Evolutionary conservation across 371 early-diverging fungal species (phyloP), one percentile per base, ranked within the genome.

Genomic region (Syncephalastrum monosporum): DNA sequence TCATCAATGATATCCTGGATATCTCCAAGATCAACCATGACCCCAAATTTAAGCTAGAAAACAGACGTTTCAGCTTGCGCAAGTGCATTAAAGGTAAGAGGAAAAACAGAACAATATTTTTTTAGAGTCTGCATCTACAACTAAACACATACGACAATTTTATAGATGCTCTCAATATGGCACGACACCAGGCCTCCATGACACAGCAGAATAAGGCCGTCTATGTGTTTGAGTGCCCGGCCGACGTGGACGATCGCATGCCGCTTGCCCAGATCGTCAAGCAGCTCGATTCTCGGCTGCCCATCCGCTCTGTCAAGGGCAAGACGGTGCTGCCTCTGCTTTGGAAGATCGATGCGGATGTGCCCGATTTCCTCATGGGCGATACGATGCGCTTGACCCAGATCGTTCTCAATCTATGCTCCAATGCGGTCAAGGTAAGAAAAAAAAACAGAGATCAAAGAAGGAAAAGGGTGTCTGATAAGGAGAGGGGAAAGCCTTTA

Each of bases 21-120:
- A 79, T 83, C 47, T 82, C 84, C 7, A 77, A 82, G 52, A 74
- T 83, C 45, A 82, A 83, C 49, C 84, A 83, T 48, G 82, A 83
- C 60, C 82, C 82, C 10, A 82, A 81, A 33, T 82, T 83, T 48
- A 68, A 81, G 61, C 62, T 83, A 17, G 84, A 83, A 48, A 69
- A 64, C 42, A 71, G 84, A 41, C 70, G 78, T 29, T 70, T 83
- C 57, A 82, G 81, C 59, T 49, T 83, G 45, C 74, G 79, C 53
- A 83, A 82, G 64, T 83, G 84, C 52, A 53, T 83, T 46, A 83
- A 83, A 81, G 83, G 83, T 78, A 74, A 51, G 21, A 47, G 48
- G 17, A 49, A 56, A 27, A 8, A 51, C 44, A 17, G 41, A 51
- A 21, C 16, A 41, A 19, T 57, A 45, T 33, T 29, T 54, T 16